Percentiles rank a stretch among this genome's conserved stretches.
Conservation (phyloP, 2,329 filamentous ascomycete species). For the Trichoderma atrobrunneum region DNA sequence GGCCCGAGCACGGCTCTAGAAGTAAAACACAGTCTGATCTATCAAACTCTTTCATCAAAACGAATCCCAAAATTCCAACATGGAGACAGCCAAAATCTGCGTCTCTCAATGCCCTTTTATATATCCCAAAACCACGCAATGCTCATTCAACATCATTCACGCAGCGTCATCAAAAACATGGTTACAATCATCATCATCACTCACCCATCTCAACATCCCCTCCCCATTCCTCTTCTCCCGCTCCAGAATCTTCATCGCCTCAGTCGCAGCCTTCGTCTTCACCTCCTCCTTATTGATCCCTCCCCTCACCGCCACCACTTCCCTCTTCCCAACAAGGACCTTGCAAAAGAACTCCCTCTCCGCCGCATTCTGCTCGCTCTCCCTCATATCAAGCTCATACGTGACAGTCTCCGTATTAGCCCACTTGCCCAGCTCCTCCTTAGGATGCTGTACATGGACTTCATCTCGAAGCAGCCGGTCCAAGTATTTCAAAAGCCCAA, state of each 20-base stretch:
- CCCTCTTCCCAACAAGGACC: constrained; percentile 47
- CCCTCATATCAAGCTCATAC: constrained; percentile 45
- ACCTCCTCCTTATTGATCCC: constrained; percentile 52
- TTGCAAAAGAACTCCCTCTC: constrained; percentile 42
- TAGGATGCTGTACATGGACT: constrained; percentile 62
- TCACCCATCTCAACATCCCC: not conserved
- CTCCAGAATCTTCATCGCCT: constrained; percentile 42
- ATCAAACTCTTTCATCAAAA: not conserved
- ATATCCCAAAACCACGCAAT: not conserved
- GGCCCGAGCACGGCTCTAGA: not conserved
- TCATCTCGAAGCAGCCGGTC: constrained; percentile 56
- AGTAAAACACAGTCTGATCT: not conserved
- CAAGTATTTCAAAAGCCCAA: constrained; percentile 66
- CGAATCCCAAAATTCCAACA: not conserved
- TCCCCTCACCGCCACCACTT: constrained; percentile 45
- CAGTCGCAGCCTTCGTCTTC: constrained; percentile 53
- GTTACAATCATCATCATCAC: not conserved
- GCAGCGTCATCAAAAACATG: not conserved
- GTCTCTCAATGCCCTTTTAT: not conserved
- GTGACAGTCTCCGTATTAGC: constrained; percentile 51
- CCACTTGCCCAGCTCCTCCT: constrained; percentile 64
- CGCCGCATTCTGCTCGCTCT: constrained; percentile 19
- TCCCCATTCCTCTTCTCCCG: constrained; percentile 22
- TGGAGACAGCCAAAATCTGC: not conserved
- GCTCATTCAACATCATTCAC: not conserved